Evolutionary conservation across 1,284 basidiomycete genomes (phyloP), one percentile per base, ranked within the genome.

Genomic region (Sanghuangporus sanghuang): DNA sequence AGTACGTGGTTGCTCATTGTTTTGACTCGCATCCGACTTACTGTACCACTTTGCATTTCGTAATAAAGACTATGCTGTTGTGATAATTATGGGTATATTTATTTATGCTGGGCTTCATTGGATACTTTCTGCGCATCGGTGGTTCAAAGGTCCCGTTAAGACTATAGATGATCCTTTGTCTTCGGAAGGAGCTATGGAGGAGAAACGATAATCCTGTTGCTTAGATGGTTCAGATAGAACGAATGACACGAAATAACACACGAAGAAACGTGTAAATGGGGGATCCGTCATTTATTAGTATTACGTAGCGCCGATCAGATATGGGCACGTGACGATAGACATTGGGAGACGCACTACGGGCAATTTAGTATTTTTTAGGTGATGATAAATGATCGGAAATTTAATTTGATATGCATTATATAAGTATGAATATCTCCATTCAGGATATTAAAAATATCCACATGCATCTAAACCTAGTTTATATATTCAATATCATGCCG

Each of bases 121-220:
- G 88, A 70, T 85, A 0, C 32, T 86, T 3, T 89, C 86, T 32
- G 89, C 89, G 0, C 80, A 74, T 44, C 82, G 84, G 60, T 90
- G 88, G 88, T 90, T 90, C 76, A 78, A 74, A 39, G 88, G 88
- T 0, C 88, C 89, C 9, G 76, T 89, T 55, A 75, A 76, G 67
- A 89, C 79, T 55, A 71, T 86, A 11, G 77, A 81, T 42, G 76
- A 61, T 21, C 39, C 48, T 9, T 32, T 50, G 38, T 46, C 23
- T n/a, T 50, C 49, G 9, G 35, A 61, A 12, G 39, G 32, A 16
- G n/a, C 59, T 38, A 18, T 39, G 36, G 36, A 57, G 12, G 46
- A 60, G 46, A 60, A 52, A 32, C 32, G 11, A 46, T 49, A 23
- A 49, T 49, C 23, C 14, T 5, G 42, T 14, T 32, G 27, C 4